Base-by-base conservation (phyloP, 2,329 filamentous ascomycete species). In the Aurifilum marmelostoma region DNA sequence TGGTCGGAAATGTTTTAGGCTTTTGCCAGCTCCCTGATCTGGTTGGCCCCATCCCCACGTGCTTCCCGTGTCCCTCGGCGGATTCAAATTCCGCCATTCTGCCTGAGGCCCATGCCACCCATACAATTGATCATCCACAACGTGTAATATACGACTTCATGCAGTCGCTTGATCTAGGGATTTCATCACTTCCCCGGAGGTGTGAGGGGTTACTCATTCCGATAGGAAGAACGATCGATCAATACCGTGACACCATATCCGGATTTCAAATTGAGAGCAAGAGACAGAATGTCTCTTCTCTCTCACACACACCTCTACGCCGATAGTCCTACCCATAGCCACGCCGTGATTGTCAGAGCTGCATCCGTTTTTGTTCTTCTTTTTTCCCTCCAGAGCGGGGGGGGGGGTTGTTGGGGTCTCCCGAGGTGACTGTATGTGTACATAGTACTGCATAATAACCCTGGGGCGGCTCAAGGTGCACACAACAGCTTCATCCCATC, bases 1-100 rank as follows among this genome's bases (percentile, higher is more conserved):
- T 29, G 50, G 66, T 39, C 52, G 37, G 54, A 27, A 27, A 68
- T 68, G 62, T 65, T 68, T 65, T 61, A 68, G 67, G 62, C 59
- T 61, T 52, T 11, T 32, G 59, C 32, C 67, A 63, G 54, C 67
- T 64, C 54, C 54, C 60, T n/a, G 61, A 50, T 14, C 61, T 63
- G 61, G 61, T 63, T 63, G 61, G 61, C 41, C 39, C 61, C 61
- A 43, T 50, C 43, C 61, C 59, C 59, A 62, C 59, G 59, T 62
- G 59, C 27, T 41, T 37, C 34, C n/a, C 59, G 14, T 24, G 37
- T n/a, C n/a, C n/a, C 59, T 56, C 52, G 52, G 52, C 32, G 52
- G 4, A 56, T 56, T 54, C 4, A 16, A 16, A 56, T 56, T 56
- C 52, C 52, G 24, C 52, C 52, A 29, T 56, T 29, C 27, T 29